Evolutionary conservation across 768 basidiomycete genomes (phyloP), one percentile per base, ranked within the genome.

Genomic region (Pleurotus sapidus): DNA sequence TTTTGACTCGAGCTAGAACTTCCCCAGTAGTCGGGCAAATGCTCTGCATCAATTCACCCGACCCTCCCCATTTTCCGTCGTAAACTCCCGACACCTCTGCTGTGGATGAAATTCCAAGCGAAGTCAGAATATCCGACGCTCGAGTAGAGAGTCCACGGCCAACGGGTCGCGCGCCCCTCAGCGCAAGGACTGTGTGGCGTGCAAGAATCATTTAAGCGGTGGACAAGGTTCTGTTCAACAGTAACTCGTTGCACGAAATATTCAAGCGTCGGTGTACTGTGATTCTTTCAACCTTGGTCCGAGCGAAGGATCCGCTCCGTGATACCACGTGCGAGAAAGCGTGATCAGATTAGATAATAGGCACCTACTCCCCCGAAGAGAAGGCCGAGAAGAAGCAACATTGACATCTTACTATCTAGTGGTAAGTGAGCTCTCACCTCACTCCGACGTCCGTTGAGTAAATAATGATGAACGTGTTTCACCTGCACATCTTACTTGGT

Each of bases 21-120:
- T 96, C 93, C 2, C 93, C 93, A 14, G 94, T 96, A 7, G 92
- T 84, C 12, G 94, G 94, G 69, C 94, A 96, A 15, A 82, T 66
- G 51, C 89, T 91, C 62, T 81, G 74, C 15, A 90, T 65, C 4
- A 90, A 56, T 53, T 88, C 87, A 2, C 93, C 93, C 17, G 82
- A 79, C 18, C 92, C 93, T 57, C 78, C 75, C 93, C 93, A 95
- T 63, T 79, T 72, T 37, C 92, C 92, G 65, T 94, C 88, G 65
- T 91, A 95, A 15, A 94, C 89, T 2, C 93, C 92, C 9, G 78
- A 71, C 14, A 91, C 64, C 50, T 88, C 86, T 11, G 74, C 73
- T n/a, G 74, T 68, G 4, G 77, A 75, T 5, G 78, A 76, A 56
- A 93, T 83, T 62, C 84, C 86, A 50, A 93, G 68, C 1, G 86